These are phyloP conservation scores for Saturnispora silvae DNA, from an alignment of 805 yeast species.

Conservation along the genomic window DNA sequence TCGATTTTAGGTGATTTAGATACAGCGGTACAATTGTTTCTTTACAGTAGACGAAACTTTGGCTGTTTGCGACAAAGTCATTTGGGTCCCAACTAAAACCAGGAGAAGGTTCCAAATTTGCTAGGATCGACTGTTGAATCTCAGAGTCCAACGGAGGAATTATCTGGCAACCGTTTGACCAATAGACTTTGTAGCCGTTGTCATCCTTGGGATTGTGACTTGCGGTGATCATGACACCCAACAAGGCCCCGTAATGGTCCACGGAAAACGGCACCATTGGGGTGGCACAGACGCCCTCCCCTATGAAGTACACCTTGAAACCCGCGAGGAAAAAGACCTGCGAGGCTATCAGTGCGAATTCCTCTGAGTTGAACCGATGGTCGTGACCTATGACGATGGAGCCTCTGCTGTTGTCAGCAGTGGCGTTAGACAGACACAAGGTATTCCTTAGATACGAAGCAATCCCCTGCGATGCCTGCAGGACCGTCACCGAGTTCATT, in stretches of 20 bases:
- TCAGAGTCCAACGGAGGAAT: conserved; percentile 80
- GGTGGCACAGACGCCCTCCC: conserved; percentile 57
- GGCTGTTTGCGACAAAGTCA: conserved; percentile 15
- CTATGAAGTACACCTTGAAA: conserved; percentile 56
- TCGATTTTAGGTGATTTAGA: conserved; percentile 21
- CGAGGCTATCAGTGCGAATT: conserved; percentile 74
- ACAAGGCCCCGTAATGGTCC: conserved; percentile 48
- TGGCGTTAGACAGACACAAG: no score
- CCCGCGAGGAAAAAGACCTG: conserved; percentile 61
- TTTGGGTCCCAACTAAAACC: conserved; percentile 30
- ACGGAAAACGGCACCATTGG: conserved; percentile 90
- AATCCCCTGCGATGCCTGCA: conserved; percentile 85
- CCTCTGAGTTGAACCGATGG: conserved; percentile 70
- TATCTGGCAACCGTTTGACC: conserved; percentile 90
- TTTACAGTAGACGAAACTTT: conserved; percentile 30
- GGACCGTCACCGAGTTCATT: conserved; percentile 80
- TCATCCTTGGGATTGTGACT: conserved; percentile 80
- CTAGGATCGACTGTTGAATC: conserved; percentile 55
- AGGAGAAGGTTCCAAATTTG: conserved; percentile 52
- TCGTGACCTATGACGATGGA: conserved; percentile 83
- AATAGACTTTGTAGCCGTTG: conserved; percentile 92
- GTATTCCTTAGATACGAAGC: no score
- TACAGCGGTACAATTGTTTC: conserved; percentile 35
- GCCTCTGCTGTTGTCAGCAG: no score
- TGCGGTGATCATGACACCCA: conserved; percentile 91